These are phyloP conservation scores for Powellomyces hirtus DNA, from an alignment of 192 early-diverging fungal species.

Conservation along the genomic window DNA sequence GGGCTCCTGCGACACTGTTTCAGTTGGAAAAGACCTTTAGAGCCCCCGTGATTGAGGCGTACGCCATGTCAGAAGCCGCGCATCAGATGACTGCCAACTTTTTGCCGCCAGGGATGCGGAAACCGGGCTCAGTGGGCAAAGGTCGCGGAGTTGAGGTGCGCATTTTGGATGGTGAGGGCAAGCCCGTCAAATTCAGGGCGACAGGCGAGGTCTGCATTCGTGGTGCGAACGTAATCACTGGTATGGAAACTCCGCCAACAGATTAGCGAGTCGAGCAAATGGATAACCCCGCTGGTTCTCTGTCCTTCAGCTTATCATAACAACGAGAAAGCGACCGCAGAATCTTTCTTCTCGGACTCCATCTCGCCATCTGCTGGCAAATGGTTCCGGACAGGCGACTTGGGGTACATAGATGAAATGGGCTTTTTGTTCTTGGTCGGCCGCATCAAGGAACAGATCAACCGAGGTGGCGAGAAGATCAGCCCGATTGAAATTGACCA, in stretches of 20 bases:
- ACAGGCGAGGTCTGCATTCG: constrained; percentile 83
- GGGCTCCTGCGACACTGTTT: constrained; percentile 56
- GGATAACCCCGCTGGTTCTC: too few species aligned
- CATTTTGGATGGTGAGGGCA: constrained; percentile 64
- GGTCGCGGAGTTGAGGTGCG: constrained; percentile 73
- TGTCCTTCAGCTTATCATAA: constrained; percentile 65
- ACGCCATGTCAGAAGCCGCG: constrained; percentile 86
- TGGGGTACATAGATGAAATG: constrained; percentile 74
- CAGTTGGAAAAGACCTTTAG: constrained; percentile 62
- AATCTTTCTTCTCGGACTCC: constrained; percentile 60
- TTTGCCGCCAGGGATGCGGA: constrained; percentile 63
- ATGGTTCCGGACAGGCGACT: constrained; percentile 85
- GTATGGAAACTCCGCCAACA: too few species aligned
- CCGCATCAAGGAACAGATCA: constrained; percentile 88
- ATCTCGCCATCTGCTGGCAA: constrained; percentile 15
- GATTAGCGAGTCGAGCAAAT: not conserved
- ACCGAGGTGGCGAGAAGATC: constrained; percentile 88
- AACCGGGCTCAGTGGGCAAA: constrained; percentile 75
- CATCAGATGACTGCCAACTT: constrained; percentile 87
- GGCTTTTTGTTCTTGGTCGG: constrained; percentile 75
- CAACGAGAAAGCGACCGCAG: constrained; percentile 72
- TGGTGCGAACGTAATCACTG: constrained; percentile 75
- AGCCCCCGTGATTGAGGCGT: constrained; percentile 77
- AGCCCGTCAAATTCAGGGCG: constrained; percentile 25
- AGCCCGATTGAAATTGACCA: constrained; percentile 81